Conservation (phyloP, 1,284 basidiomycete species). For the Sanghuangporus baumii region DNA sequence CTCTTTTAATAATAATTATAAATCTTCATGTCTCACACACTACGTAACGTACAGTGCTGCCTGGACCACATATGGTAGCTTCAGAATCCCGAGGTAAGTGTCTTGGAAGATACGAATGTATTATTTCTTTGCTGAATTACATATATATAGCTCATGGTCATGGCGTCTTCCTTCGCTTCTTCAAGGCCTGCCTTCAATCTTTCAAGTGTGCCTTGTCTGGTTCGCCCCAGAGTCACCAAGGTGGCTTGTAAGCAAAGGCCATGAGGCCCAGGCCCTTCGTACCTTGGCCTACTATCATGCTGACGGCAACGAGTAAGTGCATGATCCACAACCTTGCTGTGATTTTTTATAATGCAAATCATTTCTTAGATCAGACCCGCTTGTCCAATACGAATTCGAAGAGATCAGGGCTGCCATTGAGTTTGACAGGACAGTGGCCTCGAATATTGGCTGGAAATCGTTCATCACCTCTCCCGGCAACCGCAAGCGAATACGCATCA, state of each 20-base stretch:
- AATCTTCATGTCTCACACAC: neutral
- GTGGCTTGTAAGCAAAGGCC: conserved; percentile 51
- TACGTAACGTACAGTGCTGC: conserved; percentile 36
- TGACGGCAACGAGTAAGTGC: conserved; percentile 40
- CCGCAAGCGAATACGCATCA: conserved; percentile 46
- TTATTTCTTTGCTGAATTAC: conserved; percentile 27
- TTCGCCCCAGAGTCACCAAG: conserved; percentile 57
- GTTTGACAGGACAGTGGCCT: conserved; percentile 39
- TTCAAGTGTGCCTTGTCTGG: conserved; percentile 49
- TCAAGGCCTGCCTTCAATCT: conserved; percentile 51
- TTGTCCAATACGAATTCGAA: conserved; percentile 55
- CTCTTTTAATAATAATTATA: conserved; percentile 3
- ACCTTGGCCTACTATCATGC: conserved; percentile 52
- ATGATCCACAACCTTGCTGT: conserved; percentile 26
- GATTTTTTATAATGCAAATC: conserved; percentile 7
- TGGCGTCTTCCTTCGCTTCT: conserved; percentile 60
- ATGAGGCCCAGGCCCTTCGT: conserved; percentile 41
- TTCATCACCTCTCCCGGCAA: conserved; percentile 51
- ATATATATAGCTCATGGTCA: conserved; percentile 52
- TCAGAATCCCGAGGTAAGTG: conserved; percentile 36
- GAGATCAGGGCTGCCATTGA: conserved; percentile 54
- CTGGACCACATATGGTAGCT: conserved; percentile 55
- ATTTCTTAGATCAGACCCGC: conserved; percentile 39
- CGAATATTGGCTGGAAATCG: conserved; percentile 42
- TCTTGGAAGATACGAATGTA: neutral